phyloP scores from a whole-genome alignment of 2,329 filamentous ascomycete species.

The Ceratocystiopsis minuta region DNA sequence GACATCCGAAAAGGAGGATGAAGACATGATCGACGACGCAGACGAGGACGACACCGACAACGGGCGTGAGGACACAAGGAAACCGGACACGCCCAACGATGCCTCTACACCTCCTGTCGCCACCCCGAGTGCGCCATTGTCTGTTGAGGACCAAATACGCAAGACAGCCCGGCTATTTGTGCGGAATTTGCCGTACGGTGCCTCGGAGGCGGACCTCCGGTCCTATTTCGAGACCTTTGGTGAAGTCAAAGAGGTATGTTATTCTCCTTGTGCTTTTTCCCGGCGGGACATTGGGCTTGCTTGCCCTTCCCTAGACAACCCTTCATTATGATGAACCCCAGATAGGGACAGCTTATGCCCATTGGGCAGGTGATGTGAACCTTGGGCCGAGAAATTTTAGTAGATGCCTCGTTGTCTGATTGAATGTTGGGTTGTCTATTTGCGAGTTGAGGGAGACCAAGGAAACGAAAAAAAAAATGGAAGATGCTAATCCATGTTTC shows the following conservation, averaged over 20 bases:
- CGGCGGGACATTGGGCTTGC: too few relatives aligned
- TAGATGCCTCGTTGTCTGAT: constrained; percentile 96
- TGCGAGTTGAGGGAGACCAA: background rate
- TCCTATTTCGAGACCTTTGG: constrained; percentile 57
- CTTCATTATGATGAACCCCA: constrained; percentile 72
- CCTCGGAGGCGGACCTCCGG: constrained; percentile 59
- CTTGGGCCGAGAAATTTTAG: constrained; percentile 92
- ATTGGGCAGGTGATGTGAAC: constrained; percentile 69
- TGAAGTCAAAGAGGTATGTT: constrained; percentile 69
- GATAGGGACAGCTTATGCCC: constrained; percentile 99
- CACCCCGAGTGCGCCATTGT: constrained; percentile 15
- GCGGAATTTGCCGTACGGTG: constrained; percentile 70
- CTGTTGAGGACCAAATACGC: constrained; percentile 41
- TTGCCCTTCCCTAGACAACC: background rate
- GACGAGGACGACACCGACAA: background rate
- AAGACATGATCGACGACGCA: background rate
- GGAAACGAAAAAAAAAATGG: background rate
- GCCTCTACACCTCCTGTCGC: background rate
- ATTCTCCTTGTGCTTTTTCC: background rate
- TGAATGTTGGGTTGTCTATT: background rate
- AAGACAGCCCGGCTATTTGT: constrained; percentile 68
- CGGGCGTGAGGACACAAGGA: background rate
- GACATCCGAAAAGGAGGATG: constrained; percentile 3
- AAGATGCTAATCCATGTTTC: constrained; percentile 1
- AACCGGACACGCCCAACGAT: too few relatives aligned